Percentiles rank a stretch among this genome's conserved stretches.
phyloP scores from a whole-genome alignment of 179 eudicot species.

The Drosera spatulata region DNA sequence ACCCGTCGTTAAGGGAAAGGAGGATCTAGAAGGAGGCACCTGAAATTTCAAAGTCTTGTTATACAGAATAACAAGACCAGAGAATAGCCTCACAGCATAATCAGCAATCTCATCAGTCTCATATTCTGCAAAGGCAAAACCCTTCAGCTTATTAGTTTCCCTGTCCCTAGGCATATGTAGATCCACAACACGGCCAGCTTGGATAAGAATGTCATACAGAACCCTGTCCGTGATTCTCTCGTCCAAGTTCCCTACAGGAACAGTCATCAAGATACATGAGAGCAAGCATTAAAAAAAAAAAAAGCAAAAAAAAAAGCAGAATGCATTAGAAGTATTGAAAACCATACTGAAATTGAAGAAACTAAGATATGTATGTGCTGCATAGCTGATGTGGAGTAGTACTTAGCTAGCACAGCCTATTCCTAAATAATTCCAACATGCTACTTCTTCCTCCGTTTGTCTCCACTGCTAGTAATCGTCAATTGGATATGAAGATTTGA shows the following conservation, averaged over 20 bases:
- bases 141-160: constrained; percentile 83
- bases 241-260: constrained; percentile 58
- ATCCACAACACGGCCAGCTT: constrained; percentile 83
- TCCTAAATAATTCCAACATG: too few relatives aligned
- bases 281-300: not conserved
- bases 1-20: not conserved
- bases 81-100: constrained; percentile 82
- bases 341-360: too few relatives aligned
- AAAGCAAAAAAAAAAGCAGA: not conserved
- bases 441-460: too few relatives aligned
- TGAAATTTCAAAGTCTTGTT: constrained; percentile 68
- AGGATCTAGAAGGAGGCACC: constrained; percentile 21
- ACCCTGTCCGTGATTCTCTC: constrained; percentile 82
- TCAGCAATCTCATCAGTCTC: constrained; percentile 81
- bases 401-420: too few relatives aligned
- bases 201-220: constrained; percentile 86
- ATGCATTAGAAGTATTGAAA: not conserved
- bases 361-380: too few relatives aligned
- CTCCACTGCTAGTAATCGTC: too few relatives aligned
- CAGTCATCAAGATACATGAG: constrained; percentile 6
- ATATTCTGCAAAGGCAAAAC: constrained; percentile 86
- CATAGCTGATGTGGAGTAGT: too few relatives aligned
- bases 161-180: constrained; percentile 73
- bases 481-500: too few relatives aligned
- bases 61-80: constrained; percentile 86